Evolutionary conservation across 1,284 basidiomycete genomes (phyloP), one percentile per base, ranked within the genome.

Genomic region (Vanrija sp.): DNA sequence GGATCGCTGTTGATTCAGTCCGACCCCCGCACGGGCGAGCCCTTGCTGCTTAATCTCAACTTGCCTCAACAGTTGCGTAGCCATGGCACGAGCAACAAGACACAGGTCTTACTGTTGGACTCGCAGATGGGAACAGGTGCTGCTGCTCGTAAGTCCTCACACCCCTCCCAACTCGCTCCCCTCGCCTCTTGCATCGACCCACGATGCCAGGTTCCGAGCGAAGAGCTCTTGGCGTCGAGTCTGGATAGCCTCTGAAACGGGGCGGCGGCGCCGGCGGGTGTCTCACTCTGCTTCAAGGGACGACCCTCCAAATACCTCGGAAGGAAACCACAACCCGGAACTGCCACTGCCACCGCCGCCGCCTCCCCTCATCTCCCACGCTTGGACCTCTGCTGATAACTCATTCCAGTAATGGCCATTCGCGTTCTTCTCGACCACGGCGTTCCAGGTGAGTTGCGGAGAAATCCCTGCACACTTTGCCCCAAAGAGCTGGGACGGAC

Each of bases 71-170:
- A 79, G 64, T 73, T 96, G 49, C 86, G 87, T 41, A 77, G 82
- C 38, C 78, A 84, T 38, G 78, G 83, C 51, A 77, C 79, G 38
- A 89, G 92, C 1, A 71, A 78, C 54, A 78, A 86, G 41, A 79
- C 88, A 3, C 91, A 85, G 78, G 92, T 95, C 1, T 86, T 97
- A 69, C 75, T 98, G n/a, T 80, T 97, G 27, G 95, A 98, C 69
- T 88, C 89, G 4, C 94, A 92, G 80, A 92, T 98, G 72, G 92
- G 91, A 5, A 98, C 94, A 0, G 95, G 87, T 3, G 94, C 95
- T 0, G 85, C 94, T 4, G 93, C 90, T 0, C 87, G 72, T 75
- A 31, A 62, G 72, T 69, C 12, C 23, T 42, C 22, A 3, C 5
- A 31, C 7, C 27, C 27, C 27, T 12, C 27, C 10, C 31, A 31